Evolutionary conservation across 192 early-diverging fungal genomes (phyloP).

Genomic region (Tieghemiomyces parasiticus): DNA sequence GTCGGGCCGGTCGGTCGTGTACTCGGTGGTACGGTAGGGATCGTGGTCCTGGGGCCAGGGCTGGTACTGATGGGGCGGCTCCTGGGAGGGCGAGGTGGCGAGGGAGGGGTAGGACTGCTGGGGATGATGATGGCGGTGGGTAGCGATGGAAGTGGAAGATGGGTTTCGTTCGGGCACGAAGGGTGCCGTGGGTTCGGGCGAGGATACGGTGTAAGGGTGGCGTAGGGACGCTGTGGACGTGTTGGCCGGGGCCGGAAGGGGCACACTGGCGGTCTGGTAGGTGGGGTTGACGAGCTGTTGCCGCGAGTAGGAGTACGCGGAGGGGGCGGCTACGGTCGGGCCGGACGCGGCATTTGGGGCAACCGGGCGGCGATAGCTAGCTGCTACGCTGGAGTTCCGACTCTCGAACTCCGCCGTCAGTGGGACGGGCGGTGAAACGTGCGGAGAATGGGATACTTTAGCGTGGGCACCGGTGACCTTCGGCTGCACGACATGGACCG

Average conservation of each 20-base stretch:
- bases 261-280: too few relatives aligned
- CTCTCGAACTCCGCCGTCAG: background rate
- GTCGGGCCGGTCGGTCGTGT: background rate
- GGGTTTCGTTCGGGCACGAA: too few relatives aligned
- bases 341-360: too few relatives aligned
- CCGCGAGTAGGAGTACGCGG: background rate
- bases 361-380: too few relatives aligned
- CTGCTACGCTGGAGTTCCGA: too few relatives aligned
- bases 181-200: background rate
- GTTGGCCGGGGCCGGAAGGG: too few relatives aligned
- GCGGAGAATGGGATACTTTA: background rate
- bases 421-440: background rate
- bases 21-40: background rate
- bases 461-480: background rate
- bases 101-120: background rate
- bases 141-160: background rate
- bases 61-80: background rate
- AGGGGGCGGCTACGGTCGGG: background rate
- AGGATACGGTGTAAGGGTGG: background rate
- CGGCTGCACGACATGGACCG: slow-evolving; percentile 1
- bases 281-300: too few relatives aligned
- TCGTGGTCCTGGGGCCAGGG: background rate
- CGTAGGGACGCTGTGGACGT: too few relatives aligned
- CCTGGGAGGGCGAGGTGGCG: background rate
- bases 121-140: background rate